Conservation (phyloP, 2,329 filamentous ascomycete genomes). For the Phialophora macrospora region DNA sequence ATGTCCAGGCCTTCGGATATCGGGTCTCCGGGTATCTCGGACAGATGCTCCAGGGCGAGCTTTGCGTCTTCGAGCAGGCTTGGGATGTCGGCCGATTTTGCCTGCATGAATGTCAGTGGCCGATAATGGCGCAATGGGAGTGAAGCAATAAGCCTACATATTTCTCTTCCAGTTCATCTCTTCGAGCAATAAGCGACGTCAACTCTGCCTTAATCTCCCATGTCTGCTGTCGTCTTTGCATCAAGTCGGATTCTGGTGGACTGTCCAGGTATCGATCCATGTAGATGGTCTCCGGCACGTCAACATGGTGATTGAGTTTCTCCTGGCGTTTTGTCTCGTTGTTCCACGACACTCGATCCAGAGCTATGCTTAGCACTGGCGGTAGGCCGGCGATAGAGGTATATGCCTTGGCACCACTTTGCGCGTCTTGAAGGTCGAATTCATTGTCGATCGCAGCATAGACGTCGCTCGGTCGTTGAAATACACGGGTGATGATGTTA, state of each 20-base stretch:
- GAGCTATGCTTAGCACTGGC: conserved; percentile 84
- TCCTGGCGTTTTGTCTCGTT: conserved; percentile 61
- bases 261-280: conserved; percentile 86
- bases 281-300: conserved; percentile 79
- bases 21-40: conserved; percentile 23
- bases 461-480: conserved; percentile 63
- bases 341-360: conserved; percentile 80
- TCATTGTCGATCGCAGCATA: conserved; percentile 84
- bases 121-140: not conserved
- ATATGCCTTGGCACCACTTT: conserved; percentile 67
- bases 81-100: conserved; percentile 33
- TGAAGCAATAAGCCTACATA: conserved; percentile 25
- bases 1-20: conserved; percentile 29
- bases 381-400: conserved; percentile 76
- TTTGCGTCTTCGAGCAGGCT: conserved; percentile 36
- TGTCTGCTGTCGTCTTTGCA: conserved; percentile 67
- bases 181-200: conserved; percentile 57
- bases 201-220: conserved; percentile 77
- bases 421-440: conserved; percentile 79
- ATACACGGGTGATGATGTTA: conserved; percentile 61
- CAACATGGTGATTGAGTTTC: conserved; percentile 78
- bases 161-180: conserved; percentile 46
- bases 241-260: conserved; percentile 63
- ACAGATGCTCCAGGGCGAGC: conserved; percentile 32
- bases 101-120: conserved; percentile 27